A percentile compares a stretch with the other conserved stretches of the same genome.
These are phyloP conservation scores for Physcia stellaris DNA, from an alignment of 495 filamentous ascomycete genomes.

Conservation along the genomic window DNA sequence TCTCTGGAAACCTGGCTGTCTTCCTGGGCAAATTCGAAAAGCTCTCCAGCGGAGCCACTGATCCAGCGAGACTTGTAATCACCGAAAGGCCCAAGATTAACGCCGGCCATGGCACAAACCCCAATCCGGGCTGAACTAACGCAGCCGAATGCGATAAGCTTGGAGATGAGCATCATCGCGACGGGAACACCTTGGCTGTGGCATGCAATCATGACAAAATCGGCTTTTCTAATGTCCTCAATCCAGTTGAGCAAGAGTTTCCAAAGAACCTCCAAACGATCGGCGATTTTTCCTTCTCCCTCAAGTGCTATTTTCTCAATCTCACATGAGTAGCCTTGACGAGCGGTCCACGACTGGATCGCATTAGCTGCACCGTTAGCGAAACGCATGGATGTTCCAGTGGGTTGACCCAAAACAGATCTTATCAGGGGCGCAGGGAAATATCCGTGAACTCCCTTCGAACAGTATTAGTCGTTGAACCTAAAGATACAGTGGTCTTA, in stretches of 20 bases:
- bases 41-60: conserved; percentile 75
- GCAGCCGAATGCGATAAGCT: conserved; percentile 69
- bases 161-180: conserved; percentile 81
- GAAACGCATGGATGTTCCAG: conserved; percentile 87
- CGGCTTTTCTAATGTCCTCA: conserved; percentile 72
- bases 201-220: conserved; percentile 79
- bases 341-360: conserved; percentile 66
- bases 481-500: too few species aligned
- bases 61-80: conserved; percentile 75
- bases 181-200: conserved; percentile 96
- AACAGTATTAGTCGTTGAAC: too few species aligned
- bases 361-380: conserved; percentile 76
- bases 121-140: conserved; percentile 58
- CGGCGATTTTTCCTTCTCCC: conserved; percentile 90
- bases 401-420: conserved; percentile 82
- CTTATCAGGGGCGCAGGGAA: conserved; percentile 79
- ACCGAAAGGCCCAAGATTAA: conserved; percentile 82
- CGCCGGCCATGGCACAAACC: conserved; percentile 87
- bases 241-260: conserved; percentile 92
- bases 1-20: conserved; percentile 69
- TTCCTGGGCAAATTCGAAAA: conserved; percentile 80
- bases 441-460: conserved; percentile 81
- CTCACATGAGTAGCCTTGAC: conserved; percentile 46
- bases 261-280: conserved; percentile 85
- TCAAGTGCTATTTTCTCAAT: conserved; percentile 91